Evolutionary conservation across 176 grass and related monocot species (phyloP).

Genomic region (Raddia distichophylla): DNA sequence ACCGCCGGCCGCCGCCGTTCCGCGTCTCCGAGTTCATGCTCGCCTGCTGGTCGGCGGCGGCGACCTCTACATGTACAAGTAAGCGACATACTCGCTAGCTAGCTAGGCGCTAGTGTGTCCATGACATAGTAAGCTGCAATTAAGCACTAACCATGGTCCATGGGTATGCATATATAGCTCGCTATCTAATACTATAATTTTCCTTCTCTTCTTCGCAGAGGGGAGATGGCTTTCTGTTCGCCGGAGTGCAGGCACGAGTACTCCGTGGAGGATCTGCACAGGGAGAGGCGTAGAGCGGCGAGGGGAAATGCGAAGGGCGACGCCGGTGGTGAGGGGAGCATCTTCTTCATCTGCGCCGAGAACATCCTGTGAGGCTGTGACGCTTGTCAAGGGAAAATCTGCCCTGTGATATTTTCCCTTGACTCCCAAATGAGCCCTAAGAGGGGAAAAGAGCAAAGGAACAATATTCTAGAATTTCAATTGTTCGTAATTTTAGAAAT

Average conservation of each 20-base stretch:
- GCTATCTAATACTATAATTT: neutral
- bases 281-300: slow-evolving; percentile 8
- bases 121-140: neutral
- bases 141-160: too few species aligned
- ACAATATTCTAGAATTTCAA: too few species aligned
- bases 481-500: too few species aligned
- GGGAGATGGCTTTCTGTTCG: slow-evolving; percentile 63
- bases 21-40: slow-evolving; percentile 31
- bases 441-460: too few species aligned
- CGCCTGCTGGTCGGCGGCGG: slow-evolving; percentile 23
- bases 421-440: too few species aligned
- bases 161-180: too few species aligned
- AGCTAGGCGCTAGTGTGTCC: neutral
- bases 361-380: too few species aligned
- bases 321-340: neutral
- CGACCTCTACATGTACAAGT: slow-evolving; percentile 68
- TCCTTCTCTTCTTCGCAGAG: slow-evolving; percentile 34
- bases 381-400: too few species aligned
- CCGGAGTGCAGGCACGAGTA: slow-evolving; percentile 45
- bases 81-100: neutral
- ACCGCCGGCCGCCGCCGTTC: neutral
- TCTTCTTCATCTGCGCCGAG: slow-evolving; percentile 44
- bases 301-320: slow-evolving; percentile 6
- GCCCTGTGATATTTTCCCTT: too few species aligned
- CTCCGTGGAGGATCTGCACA: slow-evolving; percentile 37